A percentile compares a stretch with the other conserved stretches of the same genome.
These are phyloP conservation scores for Coelastrella sp. DNA, from an alignment of 139 green algal species.

Conservation along the genomic window DNA sequence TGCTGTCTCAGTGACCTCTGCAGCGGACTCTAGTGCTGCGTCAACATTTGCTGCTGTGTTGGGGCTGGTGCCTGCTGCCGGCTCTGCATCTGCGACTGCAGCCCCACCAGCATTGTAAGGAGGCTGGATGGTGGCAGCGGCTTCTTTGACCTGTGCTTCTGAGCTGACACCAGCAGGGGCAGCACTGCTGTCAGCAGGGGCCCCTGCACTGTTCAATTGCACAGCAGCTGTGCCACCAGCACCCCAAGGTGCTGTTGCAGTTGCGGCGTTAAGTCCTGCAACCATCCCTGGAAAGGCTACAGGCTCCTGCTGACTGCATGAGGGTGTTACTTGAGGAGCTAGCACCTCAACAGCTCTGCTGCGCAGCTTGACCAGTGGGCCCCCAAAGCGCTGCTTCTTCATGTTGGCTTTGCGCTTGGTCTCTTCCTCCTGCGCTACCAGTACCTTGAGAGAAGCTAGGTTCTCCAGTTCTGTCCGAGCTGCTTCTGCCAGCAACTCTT, in stretches of 20 bases:
- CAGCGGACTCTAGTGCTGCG: neutral
- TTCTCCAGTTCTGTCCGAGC: constrained; percentile 88
- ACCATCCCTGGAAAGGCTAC: neutral
- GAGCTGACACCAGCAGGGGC: neutral
- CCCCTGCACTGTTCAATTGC: neutral
- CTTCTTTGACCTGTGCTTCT: constrained; percentile 11
- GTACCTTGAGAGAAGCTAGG: constrained; percentile 70
- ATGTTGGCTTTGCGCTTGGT: constrained; percentile 53
- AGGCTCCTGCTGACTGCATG: constrained; percentile 2
- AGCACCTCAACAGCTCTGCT: constrained; percentile 32
- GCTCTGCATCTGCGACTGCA: neutral
- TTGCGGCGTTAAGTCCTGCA: neutral
- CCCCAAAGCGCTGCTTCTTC: constrained; percentile 63
- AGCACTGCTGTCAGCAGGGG: neutral
- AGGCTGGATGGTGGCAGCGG: neutral
- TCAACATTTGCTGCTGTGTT: neutral
- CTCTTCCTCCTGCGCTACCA: constrained; percentile 66
- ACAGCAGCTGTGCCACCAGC: neutral
- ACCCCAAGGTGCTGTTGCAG: neutral
- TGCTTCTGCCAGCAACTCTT: constrained; percentile 90
- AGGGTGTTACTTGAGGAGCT: neutral
- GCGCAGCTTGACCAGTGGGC: constrained; percentile 67
- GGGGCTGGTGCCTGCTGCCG: neutral
- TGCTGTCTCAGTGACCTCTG: neutral
- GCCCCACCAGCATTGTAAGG: neutral